Conservation (phyloP, 2,329 filamentous ascomycete species). For the Penicillium sp. region DNA sequence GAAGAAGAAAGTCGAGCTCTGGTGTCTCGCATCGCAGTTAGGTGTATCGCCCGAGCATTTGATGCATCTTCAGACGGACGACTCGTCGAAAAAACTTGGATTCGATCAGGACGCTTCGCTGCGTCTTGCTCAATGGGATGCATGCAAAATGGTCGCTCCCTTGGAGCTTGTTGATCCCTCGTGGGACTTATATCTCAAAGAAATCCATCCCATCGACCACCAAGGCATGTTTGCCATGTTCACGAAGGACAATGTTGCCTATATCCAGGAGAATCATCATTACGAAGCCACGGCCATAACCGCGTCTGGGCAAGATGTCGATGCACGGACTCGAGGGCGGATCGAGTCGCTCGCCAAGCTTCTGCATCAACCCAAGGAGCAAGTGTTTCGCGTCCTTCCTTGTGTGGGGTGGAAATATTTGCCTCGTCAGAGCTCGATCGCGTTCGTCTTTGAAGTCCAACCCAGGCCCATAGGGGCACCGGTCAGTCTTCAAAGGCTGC, state of each 20-base stretch:
- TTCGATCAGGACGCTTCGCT: conserved; percentile 8
- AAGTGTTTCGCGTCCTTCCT: conserved; percentile 8
- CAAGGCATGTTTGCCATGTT: conserved; percentile 13
- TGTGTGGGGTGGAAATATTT: conserved; percentile 11
- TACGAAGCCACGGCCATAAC: not conserved
- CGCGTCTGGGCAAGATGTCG: not conserved
- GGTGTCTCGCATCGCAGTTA: conserved; percentile 9
- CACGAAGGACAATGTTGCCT: not conserved
- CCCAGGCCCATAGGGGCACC: conserved; percentile 6
- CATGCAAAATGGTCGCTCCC: not conserved
- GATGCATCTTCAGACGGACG: conserved; percentile 9
- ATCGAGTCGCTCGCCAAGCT: conserved; percentile 8
- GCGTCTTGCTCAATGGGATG: conserved; percentile 8
- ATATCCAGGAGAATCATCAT: conserved; percentile 10
- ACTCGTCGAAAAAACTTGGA: conserved; percentile 1
- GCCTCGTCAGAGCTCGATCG: conserved; percentile 7
- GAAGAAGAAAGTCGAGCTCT: conserved; percentile 9
- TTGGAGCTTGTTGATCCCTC: conserved; percentile 2
- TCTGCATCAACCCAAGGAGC: conserved; percentile 10
- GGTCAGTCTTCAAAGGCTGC: conserved; percentile 9
- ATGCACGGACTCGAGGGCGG: conserved; percentile 1
- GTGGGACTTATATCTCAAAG: conserved; percentile 5
- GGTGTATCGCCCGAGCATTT: conserved; percentile 9
- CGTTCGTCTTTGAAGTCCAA: conserved; percentile 10
- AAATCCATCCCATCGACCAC: conserved; percentile 1